Conservation (phyloP, 768 basidiomycete genomes). For the Amanita rubescens region DNA sequence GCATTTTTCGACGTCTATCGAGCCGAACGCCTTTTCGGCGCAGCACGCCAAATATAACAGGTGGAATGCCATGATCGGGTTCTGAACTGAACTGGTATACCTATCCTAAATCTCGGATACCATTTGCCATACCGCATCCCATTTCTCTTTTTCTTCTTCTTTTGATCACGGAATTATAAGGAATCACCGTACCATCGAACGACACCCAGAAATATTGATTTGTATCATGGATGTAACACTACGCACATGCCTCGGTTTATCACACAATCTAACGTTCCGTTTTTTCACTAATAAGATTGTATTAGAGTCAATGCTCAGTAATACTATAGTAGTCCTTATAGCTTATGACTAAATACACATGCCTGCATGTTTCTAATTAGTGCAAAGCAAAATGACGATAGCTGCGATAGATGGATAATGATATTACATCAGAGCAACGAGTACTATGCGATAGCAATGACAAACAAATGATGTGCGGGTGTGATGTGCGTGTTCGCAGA, state of each 20-base stretch:
- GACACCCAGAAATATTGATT: not conserved
- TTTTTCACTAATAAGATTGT: not conserved
- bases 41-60: not conserved
- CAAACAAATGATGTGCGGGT: not conserved
- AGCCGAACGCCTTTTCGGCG: not conserved
- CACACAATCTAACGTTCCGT: not conserved
- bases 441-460: constrained; percentile 2
- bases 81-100: not conserved
- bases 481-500: not conserved
- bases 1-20: constrained; percentile 3
- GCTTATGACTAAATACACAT: constrained; percentile 6
- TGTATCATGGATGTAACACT: not conserved
- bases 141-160: not conserved
- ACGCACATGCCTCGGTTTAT: not conserved
- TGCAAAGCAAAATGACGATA: constrained; percentile 2
- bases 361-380: constrained; percentile 1
- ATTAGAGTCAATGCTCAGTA: not conserved
- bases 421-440: constrained; percentile 7
- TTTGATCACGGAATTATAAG: not conserved
- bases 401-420: constrained; percentile 3
- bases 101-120: too few species aligned
- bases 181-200: too few species aligned
- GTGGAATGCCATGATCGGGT: not conserved
- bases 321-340: not conserved
- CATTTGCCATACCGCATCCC: too few species aligned